Evolutionary conservation across 2,329 filamentous ascomycete genomes (phyloP), one percentile per base, ranked within the genome.

Genomic region (Scortechinia acanthostroma): DNA sequence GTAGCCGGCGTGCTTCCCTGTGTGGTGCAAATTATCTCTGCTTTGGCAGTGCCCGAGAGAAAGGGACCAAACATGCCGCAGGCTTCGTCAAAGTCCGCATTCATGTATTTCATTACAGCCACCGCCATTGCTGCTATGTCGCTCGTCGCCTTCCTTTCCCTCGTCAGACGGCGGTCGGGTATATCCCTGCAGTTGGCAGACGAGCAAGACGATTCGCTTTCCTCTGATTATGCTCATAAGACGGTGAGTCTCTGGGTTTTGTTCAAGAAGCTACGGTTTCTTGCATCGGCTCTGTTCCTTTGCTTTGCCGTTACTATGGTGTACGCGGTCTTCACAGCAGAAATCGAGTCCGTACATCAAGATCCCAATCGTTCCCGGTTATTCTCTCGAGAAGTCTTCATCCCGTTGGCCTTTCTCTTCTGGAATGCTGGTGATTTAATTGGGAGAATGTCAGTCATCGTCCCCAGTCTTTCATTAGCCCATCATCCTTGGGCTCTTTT

Each of bases 1-100:
- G 67, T 86, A 5, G 80, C 81, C 2, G 81, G 81, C n/a, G 80
- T 86, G 4, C 58, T 86, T 5, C 81, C 81, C 1, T 77, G 75
- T 49, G 69, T 85, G 45, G 78, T 77, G 2, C 80, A 40, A 19
- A 40, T 40, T 13, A 6, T 19, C 6, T 10, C 35, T 10, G 10
- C 6, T 6, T 17, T 40, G 10, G 10, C 17, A 6, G 17, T 19
- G 10, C 35, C 35, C 6, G 25, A 10, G n/a, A n/a, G n/a, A n/a
- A n/a, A n/a, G n/a, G 25, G 25, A 10, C 25, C 25, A 30, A 42
- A 47, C n/a, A 22, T 48, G 13, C 33, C 45, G 6, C 44, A 45
- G 14, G 51, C 52, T 22, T 54, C 55, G 3, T 51, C 54, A 21
- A 53, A 45, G 47, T 53, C 79, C 3, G 81, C 81, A 1, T 77